Conservation (phyloP, 768 basidiomycete genomes). For the Chalciporus pseudorubinellus region DNA sequence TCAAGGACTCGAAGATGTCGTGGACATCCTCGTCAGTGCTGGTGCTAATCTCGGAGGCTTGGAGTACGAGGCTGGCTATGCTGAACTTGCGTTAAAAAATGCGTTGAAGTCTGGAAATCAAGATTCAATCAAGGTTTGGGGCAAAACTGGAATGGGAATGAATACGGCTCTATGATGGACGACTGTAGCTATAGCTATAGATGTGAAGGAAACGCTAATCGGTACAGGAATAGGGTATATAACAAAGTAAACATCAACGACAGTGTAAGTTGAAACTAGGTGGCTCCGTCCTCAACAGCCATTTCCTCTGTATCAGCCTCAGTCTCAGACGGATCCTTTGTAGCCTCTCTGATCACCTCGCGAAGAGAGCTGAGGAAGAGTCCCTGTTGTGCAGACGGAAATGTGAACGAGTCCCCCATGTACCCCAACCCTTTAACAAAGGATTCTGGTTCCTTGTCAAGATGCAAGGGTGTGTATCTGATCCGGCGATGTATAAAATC, state of each 20-base stretch:
- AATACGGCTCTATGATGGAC: not conserved
- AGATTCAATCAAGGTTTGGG: conserved; percentile 50
- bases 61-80: conserved; percentile 60
- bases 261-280: conserved; percentile 2
- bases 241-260: conserved; percentile 2
- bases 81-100: conserved; percentile 42
- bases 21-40: conserved; percentile 63
- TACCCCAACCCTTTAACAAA: conserved; percentile 62
- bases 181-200: not conserved
- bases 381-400: conserved; percentile 61
- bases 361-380: conserved; percentile 65
- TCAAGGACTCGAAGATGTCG: conserved; percentile 59
- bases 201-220: not conserved
- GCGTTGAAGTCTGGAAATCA: conserved; percentile 42
- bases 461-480: conserved; percentile 60
- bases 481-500: conserved; percentile 32
- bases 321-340: conserved; percentile 21
- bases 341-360: conserved; percentile 44
- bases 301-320: conserved; percentile 28
- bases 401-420: conserved; percentile 63
- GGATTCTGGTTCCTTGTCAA: conserved; percentile 58
- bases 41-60: conserved; percentile 73
- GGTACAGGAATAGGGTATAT: conserved; percentile 15
- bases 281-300: conserved; percentile 22
- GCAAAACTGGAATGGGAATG: conserved; percentile 43